phyloP scores from a whole-genome alignment of 2,329 filamentous ascomycete species.

The Cordyceps tenuipes region DNA sequence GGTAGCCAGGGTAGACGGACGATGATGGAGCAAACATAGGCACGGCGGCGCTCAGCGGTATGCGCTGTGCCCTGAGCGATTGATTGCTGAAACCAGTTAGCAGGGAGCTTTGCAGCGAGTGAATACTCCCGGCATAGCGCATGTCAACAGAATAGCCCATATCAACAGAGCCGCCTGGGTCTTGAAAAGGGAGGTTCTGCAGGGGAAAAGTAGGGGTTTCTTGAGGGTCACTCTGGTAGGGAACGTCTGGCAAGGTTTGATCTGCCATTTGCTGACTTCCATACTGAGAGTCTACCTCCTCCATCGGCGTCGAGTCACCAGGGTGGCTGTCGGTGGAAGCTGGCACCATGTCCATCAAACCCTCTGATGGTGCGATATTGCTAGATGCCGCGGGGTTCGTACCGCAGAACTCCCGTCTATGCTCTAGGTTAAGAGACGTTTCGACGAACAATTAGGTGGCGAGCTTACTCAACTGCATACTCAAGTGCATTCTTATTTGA shows the following conservation, averaged over 20 bases:
- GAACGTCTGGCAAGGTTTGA: background rate
- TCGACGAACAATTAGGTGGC: too few species aligned
- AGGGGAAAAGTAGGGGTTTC: background rate
- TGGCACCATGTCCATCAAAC: background rate
- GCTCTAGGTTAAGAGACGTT: background rate
- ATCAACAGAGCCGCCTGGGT: too few species aligned
- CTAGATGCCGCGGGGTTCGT: background rate
- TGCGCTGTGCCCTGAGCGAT: background rate
- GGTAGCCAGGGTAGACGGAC: background rate
- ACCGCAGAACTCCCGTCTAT: background rate
- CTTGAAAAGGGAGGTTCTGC: background rate
- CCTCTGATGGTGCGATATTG: background rate
- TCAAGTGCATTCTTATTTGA: background rate
- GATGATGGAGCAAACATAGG: background rate
- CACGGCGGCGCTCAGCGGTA: background rate
- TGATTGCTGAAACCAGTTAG: background rate
- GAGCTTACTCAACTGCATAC: background rate
- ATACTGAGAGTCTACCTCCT: background rate
- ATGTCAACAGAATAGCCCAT: background rate
- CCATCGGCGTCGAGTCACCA: background rate
- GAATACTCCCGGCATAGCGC: background rate
- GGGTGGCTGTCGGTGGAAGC: background rate
- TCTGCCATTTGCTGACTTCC: background rate
- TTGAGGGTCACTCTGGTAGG: background rate
- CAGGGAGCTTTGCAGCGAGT: background rate